Evolutionary conservation across 768 basidiomycete genomes (phyloP), one percentile per base, ranked within the genome.

Genomic region (Mycena vulgaris): DNA sequence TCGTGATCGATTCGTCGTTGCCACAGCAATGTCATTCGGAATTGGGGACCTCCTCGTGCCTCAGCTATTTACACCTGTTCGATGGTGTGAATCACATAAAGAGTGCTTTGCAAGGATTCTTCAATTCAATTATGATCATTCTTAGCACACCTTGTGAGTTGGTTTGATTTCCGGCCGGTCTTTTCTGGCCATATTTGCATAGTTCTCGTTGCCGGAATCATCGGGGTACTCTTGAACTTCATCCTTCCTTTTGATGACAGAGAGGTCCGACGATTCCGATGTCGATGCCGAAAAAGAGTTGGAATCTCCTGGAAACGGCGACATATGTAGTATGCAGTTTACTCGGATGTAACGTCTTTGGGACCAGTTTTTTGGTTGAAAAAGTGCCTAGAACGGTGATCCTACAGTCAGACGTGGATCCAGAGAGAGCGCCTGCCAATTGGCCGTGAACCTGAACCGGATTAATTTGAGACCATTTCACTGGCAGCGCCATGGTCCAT

Each of bases 111-210:
- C 80, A 86, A 67, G 93, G 94, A 1, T 82, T 95, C 57, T 88
- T 96, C 70, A 84, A 90, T 75, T 92, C 92, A 6, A 93, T 95
- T 70, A 92, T 92, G 31, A 95, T 96, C 75, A 82, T 95, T 45
- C 79, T 95, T 62, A 91, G 89, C 71, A 95, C 94, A 2, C 95
- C 93, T 45, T 95, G 94, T 94, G 79, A 85, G 92, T 78, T 56
- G 21, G 33, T 9, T 28, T 35, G 33, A 16, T 27, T 63, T 6
- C 14, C 5, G 14, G 42, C 5, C 14, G 42, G 42, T 19, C 5
- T 5, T 28, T 30, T 9, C 25, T 49, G 25, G 1, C 48, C 23
- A 7, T 19, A 13, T 9, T 6, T 9, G 13, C n/a, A 8, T 23
- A 49, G 48, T 49, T 19, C 25, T 49, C 25, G 48, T 25, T 2